phyloP scores from a whole-genome alignment of 495 filamentous ascomycete species.

The Glarea lozoyensis region DNA sequence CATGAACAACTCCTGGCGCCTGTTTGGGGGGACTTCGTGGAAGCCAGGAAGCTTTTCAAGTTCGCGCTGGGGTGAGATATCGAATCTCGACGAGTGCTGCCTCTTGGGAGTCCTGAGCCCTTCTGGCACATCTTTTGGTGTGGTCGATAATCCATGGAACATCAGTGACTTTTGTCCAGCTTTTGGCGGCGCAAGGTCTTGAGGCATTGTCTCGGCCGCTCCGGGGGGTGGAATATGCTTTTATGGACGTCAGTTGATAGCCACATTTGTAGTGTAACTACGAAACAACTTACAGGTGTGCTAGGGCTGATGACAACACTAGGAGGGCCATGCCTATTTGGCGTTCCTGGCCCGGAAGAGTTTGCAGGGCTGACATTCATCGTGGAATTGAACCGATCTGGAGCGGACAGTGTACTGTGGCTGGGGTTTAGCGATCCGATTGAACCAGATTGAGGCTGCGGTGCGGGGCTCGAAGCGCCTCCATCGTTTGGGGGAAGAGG shows the following conservation, averaged over 20 bases:
- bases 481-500: constrained; percentile 61
- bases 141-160: constrained; percentile 85
- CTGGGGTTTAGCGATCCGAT: constrained; percentile 22
- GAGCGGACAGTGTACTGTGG: constrained; percentile 20
- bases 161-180: constrained; percentile 76
- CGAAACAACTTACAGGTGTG: constrained; percentile 62
- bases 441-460: constrained; percentile 31
- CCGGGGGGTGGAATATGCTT: constrained; percentile 92
- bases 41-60: constrained; percentile 98
- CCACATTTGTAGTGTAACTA: background rate
- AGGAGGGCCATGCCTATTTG: constrained; percentile 65
- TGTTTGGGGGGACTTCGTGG: constrained; percentile 92
- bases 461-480: constrained; percentile 33
- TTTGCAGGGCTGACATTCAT: constrained; percentile 30
- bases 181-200: constrained; percentile 90
- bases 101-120: constrained; percentile 90
- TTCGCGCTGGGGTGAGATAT: constrained; percentile 93
- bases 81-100: constrained; percentile 95
- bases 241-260: constrained; percentile 1
- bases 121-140: constrained; percentile 91
- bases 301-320: constrained; percentile 95
- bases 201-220: constrained; percentile 94
- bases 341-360: constrained; percentile 52
- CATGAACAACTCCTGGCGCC: constrained; percentile 97
- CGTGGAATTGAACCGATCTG: constrained; percentile 36